Conservation (phyloP, 2,329 filamentous ascomycete genomes). For the Fusarium napiforme region DNA sequence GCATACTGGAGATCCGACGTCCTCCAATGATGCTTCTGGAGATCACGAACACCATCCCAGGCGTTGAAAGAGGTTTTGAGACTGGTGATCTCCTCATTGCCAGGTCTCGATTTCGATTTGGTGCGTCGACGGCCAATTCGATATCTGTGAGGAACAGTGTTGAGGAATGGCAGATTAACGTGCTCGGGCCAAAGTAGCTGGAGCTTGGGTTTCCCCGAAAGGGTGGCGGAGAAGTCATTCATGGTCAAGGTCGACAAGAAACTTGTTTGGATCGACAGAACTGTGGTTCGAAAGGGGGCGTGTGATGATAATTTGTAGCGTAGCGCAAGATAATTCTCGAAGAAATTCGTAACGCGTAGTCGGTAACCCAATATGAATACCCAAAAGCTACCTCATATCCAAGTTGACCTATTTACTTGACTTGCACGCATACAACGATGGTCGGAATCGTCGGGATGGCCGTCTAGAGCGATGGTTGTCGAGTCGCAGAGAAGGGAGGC, state of each 20-base stretch:
- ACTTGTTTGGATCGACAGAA: slow-evolving; percentile 16
- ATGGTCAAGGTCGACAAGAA: slow-evolving; percentile 44
- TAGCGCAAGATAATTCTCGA: slow-evolving; percentile 12
- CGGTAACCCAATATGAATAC: slow-evolving; percentile 47
- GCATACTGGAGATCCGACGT: slow-evolving; percentile 88
- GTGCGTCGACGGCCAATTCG: slow-evolving; percentile 52
- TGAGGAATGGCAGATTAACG: slow-evolving; percentile 56
- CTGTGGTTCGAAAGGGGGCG: slow-evolving; percentile 8
- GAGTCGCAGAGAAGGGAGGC: slow-evolving; percentile 40
- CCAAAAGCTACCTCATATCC: slow-evolving; percentile 53
- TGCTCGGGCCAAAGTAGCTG: slow-evolving; percentile 55
- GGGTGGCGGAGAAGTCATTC: slow-evolving; percentile 53
- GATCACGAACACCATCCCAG: slow-evolving; percentile 77
- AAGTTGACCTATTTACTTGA: slow-evolving; percentile 40
- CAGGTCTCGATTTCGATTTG: slow-evolving; percentile 54
- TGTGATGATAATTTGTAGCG: slow-evolving; percentile 15
- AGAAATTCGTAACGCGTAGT: slow-evolving; percentile 33
- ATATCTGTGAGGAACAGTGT: slow-evolving; percentile 55
- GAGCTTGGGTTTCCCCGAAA: slow-evolving; percentile 55
- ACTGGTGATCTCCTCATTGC: slow-evolving; percentile 72
- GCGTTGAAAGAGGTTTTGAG: slow-evolving; percentile 87
- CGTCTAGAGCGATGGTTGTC: slow-evolving; percentile 37
- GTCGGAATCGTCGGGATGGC: slow-evolving; percentile 34
- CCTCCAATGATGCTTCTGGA: slow-evolving; percentile 83
- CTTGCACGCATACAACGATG: slow-evolving; percentile 33